Evolutionary conservation across 192 early-diverging fungal species (phyloP), one percentile per base, ranked within the genome.

Genomic region (Backusella luteola): DNA sequence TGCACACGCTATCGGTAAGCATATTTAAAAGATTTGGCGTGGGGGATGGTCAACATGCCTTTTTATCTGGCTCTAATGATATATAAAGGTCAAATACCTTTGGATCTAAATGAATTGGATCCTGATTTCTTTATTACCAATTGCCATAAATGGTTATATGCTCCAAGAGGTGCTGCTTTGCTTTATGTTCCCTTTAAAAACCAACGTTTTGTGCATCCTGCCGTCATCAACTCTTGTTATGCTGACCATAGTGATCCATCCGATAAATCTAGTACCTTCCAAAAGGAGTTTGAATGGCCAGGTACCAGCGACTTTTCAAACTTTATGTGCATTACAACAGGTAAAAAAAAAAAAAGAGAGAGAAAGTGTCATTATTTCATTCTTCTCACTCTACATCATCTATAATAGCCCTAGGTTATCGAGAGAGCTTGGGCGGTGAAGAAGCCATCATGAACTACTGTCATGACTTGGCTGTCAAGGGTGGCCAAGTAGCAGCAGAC

Each of bases 61-160:
- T 32, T 32, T 32, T 32, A 32, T 32, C 32, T 32, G 3, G 9
- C 23, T 49, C 44, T 9, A 19, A 26, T 7, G 26, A 8, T 23
- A n/a, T 42, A 1, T 5, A 14, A 67, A 75, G 74, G 74, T 34
- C 91, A 92, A 76, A 86, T 93, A 23, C 89, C 88, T 41, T 66
- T 92, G 1, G 77, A 91, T 42, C 46, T 92, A 6, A 73, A 73
- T 23, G 84, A 85, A 44, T 74, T 85, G 17, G 76, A 84, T 66
- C 87, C 91, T 0, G 93, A 94, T 73, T 94, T 90, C 69, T 90
- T 88, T 67, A 87, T 90, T n/a, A 85, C 86, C 46, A 90, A 90
- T 76, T 85, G 83, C 71, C 91, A 93, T 80, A 93, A 93, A 83
- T 93, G 91, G 91, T 49, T 91, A 14, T 90, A 76, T 83, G 84